Conservation (phyloP, 106 monocot genomes). For the Apostasia shenzhenica region DNA sequence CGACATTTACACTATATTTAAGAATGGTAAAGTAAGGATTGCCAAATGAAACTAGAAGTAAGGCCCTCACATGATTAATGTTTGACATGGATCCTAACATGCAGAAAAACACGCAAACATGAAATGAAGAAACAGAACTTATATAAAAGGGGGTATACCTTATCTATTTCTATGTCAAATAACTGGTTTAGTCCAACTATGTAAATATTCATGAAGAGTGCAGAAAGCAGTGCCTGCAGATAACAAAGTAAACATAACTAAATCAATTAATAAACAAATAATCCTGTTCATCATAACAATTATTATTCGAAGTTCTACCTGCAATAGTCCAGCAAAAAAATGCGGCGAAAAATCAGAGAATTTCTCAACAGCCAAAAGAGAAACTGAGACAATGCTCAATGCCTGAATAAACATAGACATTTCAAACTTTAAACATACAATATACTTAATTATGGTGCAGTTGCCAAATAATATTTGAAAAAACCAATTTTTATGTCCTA, state of each 20-base stretch:
- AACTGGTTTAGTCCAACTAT: slow-evolving; percentile 97
- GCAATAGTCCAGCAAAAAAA: slow-evolving; percentile 66
- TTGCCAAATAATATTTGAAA: not conserved
- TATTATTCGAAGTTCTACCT: slow-evolving; percentile 40
- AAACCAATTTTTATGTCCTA: not conserved
- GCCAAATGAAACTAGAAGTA: not conserved
- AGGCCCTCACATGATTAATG: too few relatives aligned
- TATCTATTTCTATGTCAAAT: slow-evolving; percentile 97
- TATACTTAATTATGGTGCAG: not conserved
- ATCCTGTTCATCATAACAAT: not conserved
- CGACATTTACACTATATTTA: not conserved
- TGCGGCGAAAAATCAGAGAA: slow-evolving; percentile 72
- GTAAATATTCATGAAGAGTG: slow-evolving; percentile 97
- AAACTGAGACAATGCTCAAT: slow-evolving; percentile 87
- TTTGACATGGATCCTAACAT: not conserved
- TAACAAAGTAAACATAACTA: not conserved
- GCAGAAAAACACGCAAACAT: not conserved
- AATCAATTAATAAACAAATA: not conserved
- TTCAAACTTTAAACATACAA: not conserved
- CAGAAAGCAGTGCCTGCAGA: slow-evolving; percentile 73
- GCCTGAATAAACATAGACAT: slow-evolving; percentile 39
- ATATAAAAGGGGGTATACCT: slow-evolving; percentile 33
- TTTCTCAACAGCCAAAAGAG: slow-evolving; percentile 72
- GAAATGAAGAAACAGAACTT: not conserved
- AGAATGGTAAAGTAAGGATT: not conserved